Conservation (phyloP, 2,329 filamentous ascomycete genomes). For the Hymenoscyphus occultus region DNA sequence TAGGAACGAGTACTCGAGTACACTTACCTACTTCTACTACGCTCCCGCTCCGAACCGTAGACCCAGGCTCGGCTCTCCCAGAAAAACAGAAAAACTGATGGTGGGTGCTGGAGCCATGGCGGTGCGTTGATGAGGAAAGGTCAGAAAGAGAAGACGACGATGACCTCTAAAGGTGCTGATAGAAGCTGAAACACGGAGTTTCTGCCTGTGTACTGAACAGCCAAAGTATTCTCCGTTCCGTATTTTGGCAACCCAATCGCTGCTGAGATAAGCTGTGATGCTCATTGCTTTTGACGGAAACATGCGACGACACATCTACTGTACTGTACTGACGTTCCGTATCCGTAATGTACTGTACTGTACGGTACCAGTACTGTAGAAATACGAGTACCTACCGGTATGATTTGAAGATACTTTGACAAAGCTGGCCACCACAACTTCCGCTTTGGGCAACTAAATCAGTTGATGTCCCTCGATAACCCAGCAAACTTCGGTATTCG, state of each 20-base stretch:
- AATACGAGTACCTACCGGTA: too few species aligned
- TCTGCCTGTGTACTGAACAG: slow-evolving; percentile 14
- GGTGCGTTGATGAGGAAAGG: background rate
- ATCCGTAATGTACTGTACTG: too few species aligned
- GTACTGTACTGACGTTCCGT: too few species aligned
- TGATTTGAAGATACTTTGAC: background rate
- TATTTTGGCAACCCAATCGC: background rate
- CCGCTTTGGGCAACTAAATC: background rate
- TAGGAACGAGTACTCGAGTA: too few species aligned
- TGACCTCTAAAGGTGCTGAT: background rate
- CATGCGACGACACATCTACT: too few species aligned
- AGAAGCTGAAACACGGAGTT: slow-evolving; percentile 25
- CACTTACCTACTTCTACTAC: too few species aligned
- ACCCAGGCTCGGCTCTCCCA: background rate
- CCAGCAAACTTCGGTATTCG: too few species aligned
- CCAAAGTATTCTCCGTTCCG: too few species aligned
- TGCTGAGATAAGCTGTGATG: background rate
- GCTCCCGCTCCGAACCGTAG: too few species aligned
- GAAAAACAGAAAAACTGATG: background rate
- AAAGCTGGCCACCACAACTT: background rate
- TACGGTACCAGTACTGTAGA: too few species aligned
- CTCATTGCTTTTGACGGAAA: too few species aligned
- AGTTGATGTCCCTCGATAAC: background rate
- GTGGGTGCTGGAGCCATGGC: slow-evolving; percentile 6
- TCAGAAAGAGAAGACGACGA: background rate